These are phyloP conservation scores for Epichloe gansuensis DNA, from an alignment of 2,329 filamentous ascomycete genomes.

Conservation along the genomic window DNA sequence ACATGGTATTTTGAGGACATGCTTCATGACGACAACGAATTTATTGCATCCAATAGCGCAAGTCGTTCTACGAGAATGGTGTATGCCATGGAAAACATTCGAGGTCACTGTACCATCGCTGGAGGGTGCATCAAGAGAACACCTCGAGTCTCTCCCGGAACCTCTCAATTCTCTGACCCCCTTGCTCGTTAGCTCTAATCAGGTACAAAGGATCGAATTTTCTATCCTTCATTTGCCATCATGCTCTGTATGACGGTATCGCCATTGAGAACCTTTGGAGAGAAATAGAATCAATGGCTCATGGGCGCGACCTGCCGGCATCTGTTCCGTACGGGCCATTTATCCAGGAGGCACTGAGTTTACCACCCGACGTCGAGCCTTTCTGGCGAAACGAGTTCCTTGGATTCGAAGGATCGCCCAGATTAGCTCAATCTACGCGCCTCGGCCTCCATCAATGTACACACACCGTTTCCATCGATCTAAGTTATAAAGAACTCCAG, in stretches of 20 bases:
- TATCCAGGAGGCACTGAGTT: constrained; percentile 42
- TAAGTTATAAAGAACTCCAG: constrained; percentile 34
- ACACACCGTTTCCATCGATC: constrained; percentile 17
- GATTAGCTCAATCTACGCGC: constrained; percentile 14
- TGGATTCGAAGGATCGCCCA: constrained; percentile 28
- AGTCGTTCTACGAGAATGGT: constrained; percentile 45
- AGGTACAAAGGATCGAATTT: constrained; percentile 18
- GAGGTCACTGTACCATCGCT: constrained; percentile 20
- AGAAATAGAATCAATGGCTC: constrained; percentile 54
- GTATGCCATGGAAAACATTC: constrained; percentile 28
- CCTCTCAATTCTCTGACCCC: constrained; percentile 34
- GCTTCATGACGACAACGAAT: constrained; percentile 56
- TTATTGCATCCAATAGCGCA: constrained; percentile 56
- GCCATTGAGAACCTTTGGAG: constrained; percentile 58
- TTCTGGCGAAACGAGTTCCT: constrained; percentile 56
- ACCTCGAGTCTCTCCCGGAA: constrained; percentile 26
- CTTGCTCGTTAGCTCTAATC: constrained; percentile 33
- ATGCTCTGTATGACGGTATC: constrained; percentile 77
- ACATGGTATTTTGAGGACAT: constrained; percentile 68
- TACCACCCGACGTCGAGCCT: constrained; percentile 35
- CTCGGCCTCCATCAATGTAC: constrained; percentile 17
- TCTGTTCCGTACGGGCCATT: constrained; percentile 51
- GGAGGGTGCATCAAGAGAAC: constrained; percentile 24
- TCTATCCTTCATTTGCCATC: constrained; percentile 50
- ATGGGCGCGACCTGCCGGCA: constrained; percentile 31